Evolutionary conservation across 2,329 filamentous ascomycete species (phyloP), one percentile per base, ranked within the genome.

Genomic region (Gnomoniopsis sp.): DNA sequence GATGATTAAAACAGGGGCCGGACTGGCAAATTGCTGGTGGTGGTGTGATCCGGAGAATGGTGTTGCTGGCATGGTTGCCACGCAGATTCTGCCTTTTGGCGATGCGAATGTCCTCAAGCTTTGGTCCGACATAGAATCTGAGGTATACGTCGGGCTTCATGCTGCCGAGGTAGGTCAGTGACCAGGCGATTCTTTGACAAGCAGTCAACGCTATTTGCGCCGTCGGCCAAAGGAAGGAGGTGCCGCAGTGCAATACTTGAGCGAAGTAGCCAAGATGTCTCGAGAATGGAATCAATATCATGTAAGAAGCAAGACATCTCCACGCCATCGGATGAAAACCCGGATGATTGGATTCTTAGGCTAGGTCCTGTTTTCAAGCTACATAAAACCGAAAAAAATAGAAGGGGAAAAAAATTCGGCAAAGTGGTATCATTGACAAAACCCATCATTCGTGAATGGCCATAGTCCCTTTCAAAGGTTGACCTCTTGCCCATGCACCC

Each of bases 1-100:
- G 4, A 8, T 3, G 4, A 8, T 8, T 30, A 4, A 8, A 19
- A 10, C 41, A 44, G 41, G 84, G 83, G 78, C 79, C 10, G 84
- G 84, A 0, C 64, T 86, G 38, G 67, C 79, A 7, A 86, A 86
- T 67, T 65, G 79, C 46, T 86, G 75, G 66, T 86, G 82, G 81
- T 86, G 82, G 82, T 72, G 73, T 44, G 83, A 86, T 70, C 71
- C 82, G 12, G 81, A 84, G 68, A 79, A 77, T 61, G 83, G 80
- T 1, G 71, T 85, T 58, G 82, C 76, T 0, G 79, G 77, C 1
- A 72, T 81, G 11, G 66, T 81, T 6, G 72, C 70, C 48, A 71
- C 72, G 33, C 79, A 81, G 66, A 74, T 80, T 30, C 50, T 81
- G 63, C 78, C 79, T 0, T 79, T 79, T 66, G 72, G 54, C 1